Evolutionary conservation across 2,329 filamentous ascomycete species (phyloP), one percentile per base, ranked within the genome.

Genomic region (Scleromitrula shiraiana): DNA sequence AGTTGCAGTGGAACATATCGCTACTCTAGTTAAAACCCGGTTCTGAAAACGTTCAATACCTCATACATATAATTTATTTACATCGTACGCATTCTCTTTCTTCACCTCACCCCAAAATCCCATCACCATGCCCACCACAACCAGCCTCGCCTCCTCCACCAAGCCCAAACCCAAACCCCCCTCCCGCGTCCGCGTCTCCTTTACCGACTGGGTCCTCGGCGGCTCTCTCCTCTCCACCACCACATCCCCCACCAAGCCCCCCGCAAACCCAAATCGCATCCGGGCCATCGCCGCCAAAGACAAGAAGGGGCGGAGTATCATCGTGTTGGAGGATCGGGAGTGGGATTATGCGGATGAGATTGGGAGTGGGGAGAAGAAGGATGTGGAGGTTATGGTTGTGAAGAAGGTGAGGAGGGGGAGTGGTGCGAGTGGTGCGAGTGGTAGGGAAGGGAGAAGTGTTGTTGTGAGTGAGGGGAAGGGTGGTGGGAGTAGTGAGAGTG

Each of bases 141-240:
- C n/a, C n/a, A n/a, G n/a, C n/a, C n/a, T n/a, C n/a, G n/a, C n/a
- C n/a, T n/a, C n/a, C n/a, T n/a, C 15, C 1, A 2, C n/a, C 6
- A 29, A 33, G 15, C 10, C 22, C 12, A 48, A 55, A 44, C 41
- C 39, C 15, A 51, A 33, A 33, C 17, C 47, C 14, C 59, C 56
- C 33, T 33, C 47, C 14, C 59, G 56, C 33, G 39, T 60, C 7
- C 48, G 51, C 10, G n/a, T 61, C 29, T 61, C 58, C 24, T 56
- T 63, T 30, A 56, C 56, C n/a, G 59, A 54, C 37, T 63, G 61
- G 61, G 46, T 59, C 3, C 48, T 61, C 9, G 59, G 60, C 14
- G 59, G 60, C 33, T 52, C 54, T 3, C 49, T 63, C n/a, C 20
- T 59, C 29, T 52, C 51, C 8, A 26, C 50, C 4, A 40, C 24